Conservation (phyloP, 164 flowering plant genomes). For the Litsea cubeba region DNA sequence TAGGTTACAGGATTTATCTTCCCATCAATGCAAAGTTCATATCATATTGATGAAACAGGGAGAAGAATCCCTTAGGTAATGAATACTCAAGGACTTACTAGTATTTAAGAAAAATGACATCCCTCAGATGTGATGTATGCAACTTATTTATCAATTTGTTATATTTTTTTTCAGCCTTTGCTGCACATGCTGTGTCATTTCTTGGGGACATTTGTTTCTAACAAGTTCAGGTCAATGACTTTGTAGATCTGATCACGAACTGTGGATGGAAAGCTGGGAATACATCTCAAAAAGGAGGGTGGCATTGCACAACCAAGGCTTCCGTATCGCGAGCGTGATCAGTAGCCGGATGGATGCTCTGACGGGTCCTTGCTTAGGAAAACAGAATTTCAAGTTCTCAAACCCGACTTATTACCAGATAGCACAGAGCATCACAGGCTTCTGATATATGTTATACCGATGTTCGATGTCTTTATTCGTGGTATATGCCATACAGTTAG, state of each 20-base stretch:
- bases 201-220: background rate
- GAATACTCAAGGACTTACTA: background rate
- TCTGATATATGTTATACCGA: background rate
- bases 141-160: background rate
- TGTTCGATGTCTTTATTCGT: background rate
- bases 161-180: background rate
- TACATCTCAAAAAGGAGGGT: slow-evolving; percentile 34
- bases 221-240: background rate
- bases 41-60: background rate
- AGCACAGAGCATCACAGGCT: slow-evolving; percentile 5
- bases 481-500: background rate
- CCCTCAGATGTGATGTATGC: background rate
- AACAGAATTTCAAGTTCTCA: slow-evolving; percentile 53
- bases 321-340: slow-evolving; percentile 40
- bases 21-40: background rate
- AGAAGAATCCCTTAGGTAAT: background rate
- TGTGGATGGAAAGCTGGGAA: slow-evolving; percentile 34
- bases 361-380: slow-evolving; percentile 32
- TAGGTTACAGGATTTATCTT: no score
- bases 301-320: slow-evolving; percentile 34
- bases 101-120: background rate
- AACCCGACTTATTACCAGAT: slow-evolving; percentile 25
- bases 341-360: slow-evolving; percentile 62
- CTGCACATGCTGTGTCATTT: background rate
- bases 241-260: slow-evolving; percentile 47